Conservation (phyloP, 805 yeast genomes). For the Wickerhamomyces chaumierensis region DNA sequence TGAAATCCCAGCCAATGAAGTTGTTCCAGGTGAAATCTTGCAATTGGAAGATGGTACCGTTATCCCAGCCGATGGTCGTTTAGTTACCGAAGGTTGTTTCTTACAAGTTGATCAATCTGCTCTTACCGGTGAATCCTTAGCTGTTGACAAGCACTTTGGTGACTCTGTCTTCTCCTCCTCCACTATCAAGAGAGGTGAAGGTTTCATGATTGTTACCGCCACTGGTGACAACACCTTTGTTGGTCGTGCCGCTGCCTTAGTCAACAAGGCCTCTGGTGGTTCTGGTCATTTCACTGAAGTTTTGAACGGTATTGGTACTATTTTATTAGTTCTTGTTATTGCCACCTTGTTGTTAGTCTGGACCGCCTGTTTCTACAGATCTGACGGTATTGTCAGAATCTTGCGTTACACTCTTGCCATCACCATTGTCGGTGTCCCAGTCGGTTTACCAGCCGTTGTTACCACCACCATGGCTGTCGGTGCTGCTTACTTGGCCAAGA, state of each 20-base stretch:
- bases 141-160: conserved; percentile 86
- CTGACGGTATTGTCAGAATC: conserved; percentile 75
- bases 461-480: conserved; percentile 99
- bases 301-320: conserved; percentile 94
- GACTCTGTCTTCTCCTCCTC: conserved; percentile 87
- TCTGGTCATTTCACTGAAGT: conserved; percentile 96
- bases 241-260: conserved; percentile 96
- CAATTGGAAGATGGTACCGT: conserved; percentile 90
- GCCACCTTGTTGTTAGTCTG: conserved; percentile 81
- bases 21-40: conserved; percentile 92
- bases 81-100: conserved; percentile 75
- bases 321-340: conserved; percentile 79
- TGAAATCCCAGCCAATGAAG: conserved; percentile 73
- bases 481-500: conserved; percentile 96
- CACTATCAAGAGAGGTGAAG: conserved; percentile 92
- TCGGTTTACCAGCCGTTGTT: conserved; percentile 96
- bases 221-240: conserved; percentile 94
- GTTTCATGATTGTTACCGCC: conserved; percentile 85
- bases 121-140: conserved; percentile 94
- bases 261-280: conserved; percentile 88
- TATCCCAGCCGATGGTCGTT: conserved; percentile 87
- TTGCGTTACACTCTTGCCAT: conserved; percentile 89
- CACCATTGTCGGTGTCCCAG: conserved; percentile 97
- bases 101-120: conserved; percentile 94
- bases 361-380: conserved; percentile 91